These are phyloP conservation scores for Ogataea paraovalis DNA, from an alignment of 805 yeast species.

Conservation along the genomic window DNA sequence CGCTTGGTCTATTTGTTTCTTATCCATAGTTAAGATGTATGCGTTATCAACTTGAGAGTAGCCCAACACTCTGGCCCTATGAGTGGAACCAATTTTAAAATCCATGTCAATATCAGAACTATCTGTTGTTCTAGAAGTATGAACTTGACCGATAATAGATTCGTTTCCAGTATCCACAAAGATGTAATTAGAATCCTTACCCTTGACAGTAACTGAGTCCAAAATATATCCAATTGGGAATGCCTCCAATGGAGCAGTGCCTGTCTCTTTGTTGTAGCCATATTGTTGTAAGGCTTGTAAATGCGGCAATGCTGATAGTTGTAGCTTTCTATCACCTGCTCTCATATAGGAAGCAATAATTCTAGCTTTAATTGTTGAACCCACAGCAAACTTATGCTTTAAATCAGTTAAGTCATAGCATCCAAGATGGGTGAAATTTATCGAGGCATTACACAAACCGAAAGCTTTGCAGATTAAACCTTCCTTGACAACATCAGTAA, in stretches of 20 bases:
- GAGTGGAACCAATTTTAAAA: slow-evolving; percentile 61
- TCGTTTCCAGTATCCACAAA: slow-evolving; percentile 55
- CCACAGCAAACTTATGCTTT: slow-evolving; percentile 62
- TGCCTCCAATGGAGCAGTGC: slow-evolving; percentile 49
- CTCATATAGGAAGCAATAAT: slow-evolving; percentile 52
- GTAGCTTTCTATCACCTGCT: slow-evolving; percentile 52
- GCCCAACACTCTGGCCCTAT: slow-evolving; percentile 74
- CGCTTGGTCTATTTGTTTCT: slow-evolving; percentile 56
- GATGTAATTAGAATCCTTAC: slow-evolving; percentile 53
- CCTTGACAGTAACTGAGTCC: slow-evolving; percentile 55
- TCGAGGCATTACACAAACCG: slow-evolving; percentile 71
- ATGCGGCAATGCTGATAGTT: slow-evolving; percentile 61
- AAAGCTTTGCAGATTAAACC: slow-evolving; percentile 74
- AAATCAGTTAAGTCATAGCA: slow-evolving; percentile 41
- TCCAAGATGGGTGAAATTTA: slow-evolving; percentile 64
- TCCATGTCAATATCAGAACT: slow-evolving; percentile 41
- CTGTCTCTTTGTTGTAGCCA: slow-evolving; percentile 13
- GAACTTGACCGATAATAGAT: slow-evolving; percentile 64
- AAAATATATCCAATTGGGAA: slow-evolving; percentile 76
- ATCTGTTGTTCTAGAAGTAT: slow-evolving; percentile 63
- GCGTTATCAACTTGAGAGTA: slow-evolving; percentile 63
- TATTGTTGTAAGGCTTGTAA: slow-evolving; percentile 34
- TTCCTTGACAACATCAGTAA: slow-evolving; percentile 50
- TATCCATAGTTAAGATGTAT: slow-evolving; percentile 66
- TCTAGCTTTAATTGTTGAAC: slow-evolving; percentile 66